Conservation (phyloP, 2,329 filamentous ascomycete genomes). For the Cladosporium halotolerans region DNA sequence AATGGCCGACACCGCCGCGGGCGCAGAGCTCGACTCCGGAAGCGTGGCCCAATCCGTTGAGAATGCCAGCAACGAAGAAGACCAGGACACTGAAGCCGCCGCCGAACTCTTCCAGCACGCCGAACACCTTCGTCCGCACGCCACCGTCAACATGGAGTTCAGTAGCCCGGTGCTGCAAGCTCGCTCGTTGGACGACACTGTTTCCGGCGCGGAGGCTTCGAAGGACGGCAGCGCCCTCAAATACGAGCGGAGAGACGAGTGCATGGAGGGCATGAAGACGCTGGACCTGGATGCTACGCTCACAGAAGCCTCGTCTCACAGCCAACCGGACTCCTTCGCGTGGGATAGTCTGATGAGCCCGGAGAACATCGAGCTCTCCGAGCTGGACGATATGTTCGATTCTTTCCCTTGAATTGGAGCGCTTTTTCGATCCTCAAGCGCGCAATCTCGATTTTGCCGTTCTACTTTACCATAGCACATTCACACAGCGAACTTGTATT, state of each 20-base stretch:
- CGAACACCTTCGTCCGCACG: slow-evolving; percentile 44
- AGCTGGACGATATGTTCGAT: slow-evolving; percentile 81
- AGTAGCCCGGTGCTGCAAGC: slow-evolving; percentile 42
- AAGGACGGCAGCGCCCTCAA: slow-evolving; percentile 5
- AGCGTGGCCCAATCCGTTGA: slow-evolving; percentile 31
- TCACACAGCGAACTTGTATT: neutral
- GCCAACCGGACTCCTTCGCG: slow-evolving; percentile 15
- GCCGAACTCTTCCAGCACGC: slow-evolving; percentile 45
- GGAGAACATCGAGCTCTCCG: slow-evolving; percentile 85
- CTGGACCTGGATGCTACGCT: neutral
- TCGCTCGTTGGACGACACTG: neutral
- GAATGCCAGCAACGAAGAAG: slow-evolving; percentile 39
- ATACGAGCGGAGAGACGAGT: slow-evolving; percentile 19
- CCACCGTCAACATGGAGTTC: slow-evolving; percentile 32
- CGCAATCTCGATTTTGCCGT: neutral
- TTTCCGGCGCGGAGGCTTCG: slow-evolving; percentile 14
- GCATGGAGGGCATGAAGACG: slow-evolving; percentile 22
- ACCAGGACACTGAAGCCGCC: slow-evolving; percentile 43
- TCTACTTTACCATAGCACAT: neutral
- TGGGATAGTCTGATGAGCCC: slow-evolving; percentile 55
- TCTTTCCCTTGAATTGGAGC: slow-evolving; percentile 27
- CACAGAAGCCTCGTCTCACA: neutral
- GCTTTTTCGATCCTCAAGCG: neutral
- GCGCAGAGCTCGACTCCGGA: slow-evolving; percentile 29
- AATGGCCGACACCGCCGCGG: slow-evolving; percentile 25